Evolutionary conservation across 2,329 filamentous ascomycete genomes (phyloP), one percentile per base, ranked within the genome.

Genomic region (Domatiomyces globalis): DNA sequence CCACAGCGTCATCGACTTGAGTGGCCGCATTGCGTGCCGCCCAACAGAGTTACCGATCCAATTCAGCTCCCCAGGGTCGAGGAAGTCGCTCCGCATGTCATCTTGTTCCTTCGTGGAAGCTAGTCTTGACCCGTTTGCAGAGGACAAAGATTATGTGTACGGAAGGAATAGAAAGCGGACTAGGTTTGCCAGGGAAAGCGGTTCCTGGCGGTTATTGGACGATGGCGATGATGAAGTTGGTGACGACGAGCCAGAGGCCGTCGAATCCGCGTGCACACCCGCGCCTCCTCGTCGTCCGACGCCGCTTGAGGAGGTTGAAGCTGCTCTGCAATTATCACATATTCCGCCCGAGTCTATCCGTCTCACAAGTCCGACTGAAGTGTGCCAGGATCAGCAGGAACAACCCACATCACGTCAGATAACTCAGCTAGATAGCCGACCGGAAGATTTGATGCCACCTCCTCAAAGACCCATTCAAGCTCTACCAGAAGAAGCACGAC

Each of bases 191-290:
- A 73, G 81, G 54, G 73, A 79, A 49, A 82, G 80, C 61, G 77
- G 73, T 27, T 73, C 78, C 25, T 95, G 90, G 90, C 81, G 77
- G 56, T 84, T 89, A 61, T 74, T 75, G 19, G 84, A 83, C 61
- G 61, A 63, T 39, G 60, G 61, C 2, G 57, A 57, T 9, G 47
- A 54, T 47, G 27, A 51, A 18, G 55, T 52, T n/a, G 50, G 46
- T 25, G 55, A 44, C 12, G 39, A 51, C 4, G 25, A 22, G 25
- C 43, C 50, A 29, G 12, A 12, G 33, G 12, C 33, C 12, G 10
- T 39, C 33, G 33, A 39, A 39, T 39, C 33, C 10, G 33, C 33
- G 5, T 12, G 8, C 33, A 15, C 9, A 39, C 4, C 10, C 33
- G 33, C 12, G 4, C 10, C 4, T 15, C 33, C 12, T 2, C 12